Evolutionary conservation across 106 monocot genomes (phyloP).

Genomic region (Acorus calamus): DNA sequence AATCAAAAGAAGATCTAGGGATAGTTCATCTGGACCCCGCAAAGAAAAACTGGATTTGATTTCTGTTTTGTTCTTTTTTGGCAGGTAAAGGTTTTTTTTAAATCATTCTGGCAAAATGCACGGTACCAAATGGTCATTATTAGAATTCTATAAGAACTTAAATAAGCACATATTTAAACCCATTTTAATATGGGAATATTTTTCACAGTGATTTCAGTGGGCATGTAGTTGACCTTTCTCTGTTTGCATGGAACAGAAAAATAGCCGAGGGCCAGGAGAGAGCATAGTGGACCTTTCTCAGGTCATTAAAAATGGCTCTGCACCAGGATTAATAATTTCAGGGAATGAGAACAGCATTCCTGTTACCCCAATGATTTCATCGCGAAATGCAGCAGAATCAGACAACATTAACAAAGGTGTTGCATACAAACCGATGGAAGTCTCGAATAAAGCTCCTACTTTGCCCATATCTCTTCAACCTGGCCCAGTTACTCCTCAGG

Average conservation of each 20-base stretch:
- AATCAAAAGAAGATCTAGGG: too few relatives aligned
- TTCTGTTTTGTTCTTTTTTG: slow-evolving; percentile 8
- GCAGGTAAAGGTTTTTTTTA: slow-evolving; percentile 71
- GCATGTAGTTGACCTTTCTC: too few relatives aligned
- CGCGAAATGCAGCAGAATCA: slow-evolving; percentile 24
- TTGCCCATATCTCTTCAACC: slow-evolving; percentile 15
- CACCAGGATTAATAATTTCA: slow-evolving; percentile 33
- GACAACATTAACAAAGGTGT: slow-evolving; percentile 20
- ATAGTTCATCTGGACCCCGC: too few relatives aligned
- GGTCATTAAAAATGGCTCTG: slow-evolving; percentile 23
- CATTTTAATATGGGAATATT: too few relatives aligned
- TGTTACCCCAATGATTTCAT: slow-evolving; percentile 23
- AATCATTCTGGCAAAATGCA: slow-evolving; percentile 69
- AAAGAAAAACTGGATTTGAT: too few relatives aligned
- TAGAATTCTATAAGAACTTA: too few relatives aligned
- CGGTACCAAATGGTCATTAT: slow-evolving; percentile 8
- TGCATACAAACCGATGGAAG: slow-evolving; percentile 31
- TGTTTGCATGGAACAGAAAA: slow-evolving; percentile 37
- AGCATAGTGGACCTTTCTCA: slow-evolving; percentile 36
- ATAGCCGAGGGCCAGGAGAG: slow-evolving; percentile 24
- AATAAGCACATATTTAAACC: too few relatives aligned
- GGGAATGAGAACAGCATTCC: slow-evolving; percentile 26
- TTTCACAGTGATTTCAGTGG: too few relatives aligned
- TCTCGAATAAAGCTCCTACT: slow-evolving; percentile 15
- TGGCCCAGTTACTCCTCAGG: slow-evolving; percentile 13